phyloP scores from a whole-genome alignment of 768 basidiomycete species.

The Calvatia gigantea region DNA sequence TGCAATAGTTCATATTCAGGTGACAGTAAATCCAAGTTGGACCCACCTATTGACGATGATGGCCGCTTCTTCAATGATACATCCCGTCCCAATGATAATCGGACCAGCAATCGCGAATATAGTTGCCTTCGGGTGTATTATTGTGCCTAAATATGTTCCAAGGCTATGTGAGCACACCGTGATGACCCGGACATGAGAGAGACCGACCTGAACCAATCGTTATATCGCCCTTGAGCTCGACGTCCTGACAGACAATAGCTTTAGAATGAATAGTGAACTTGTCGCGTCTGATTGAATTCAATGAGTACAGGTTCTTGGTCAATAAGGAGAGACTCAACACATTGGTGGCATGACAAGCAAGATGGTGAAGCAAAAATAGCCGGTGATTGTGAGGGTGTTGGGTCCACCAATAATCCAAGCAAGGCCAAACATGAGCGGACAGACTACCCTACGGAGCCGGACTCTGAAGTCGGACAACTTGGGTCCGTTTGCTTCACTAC shows the following conservation, averaged over 20 bases:
- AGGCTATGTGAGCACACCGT: neutral
- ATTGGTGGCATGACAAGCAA: constrained; percentile 30
- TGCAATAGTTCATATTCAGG: neutral
- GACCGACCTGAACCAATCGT: constrained; percentile 78
- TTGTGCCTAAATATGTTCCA: constrained; percentile 48
- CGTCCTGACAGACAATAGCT: constrained; percentile 89
- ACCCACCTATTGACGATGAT: constrained; percentile 84
- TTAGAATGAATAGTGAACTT: constrained; percentile 89
- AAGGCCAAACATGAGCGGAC: neutral
- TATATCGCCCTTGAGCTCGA: constrained; percentile 91
- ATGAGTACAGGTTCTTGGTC: neutral
- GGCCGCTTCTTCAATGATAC: constrained; percentile 89
- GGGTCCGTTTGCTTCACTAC: too few species aligned
- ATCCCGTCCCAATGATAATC: constrained; percentile 83
- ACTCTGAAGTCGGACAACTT: too few species aligned
- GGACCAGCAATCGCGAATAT: constrained; percentile 90
- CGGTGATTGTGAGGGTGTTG: too few species aligned
- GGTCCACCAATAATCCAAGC: too few species aligned
- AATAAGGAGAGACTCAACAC: constrained; percentile 23
- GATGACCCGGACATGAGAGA: neutral
- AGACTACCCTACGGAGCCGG: too few species aligned
- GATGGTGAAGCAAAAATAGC: neutral
- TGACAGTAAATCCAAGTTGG: neutral
- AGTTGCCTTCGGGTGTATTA: constrained; percentile 92
- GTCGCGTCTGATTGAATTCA: constrained; percentile 57